phyloP scores from a whole-genome alignment of 176 grass and related monocot genomes.

The Saccharum officinarum region DNA sequence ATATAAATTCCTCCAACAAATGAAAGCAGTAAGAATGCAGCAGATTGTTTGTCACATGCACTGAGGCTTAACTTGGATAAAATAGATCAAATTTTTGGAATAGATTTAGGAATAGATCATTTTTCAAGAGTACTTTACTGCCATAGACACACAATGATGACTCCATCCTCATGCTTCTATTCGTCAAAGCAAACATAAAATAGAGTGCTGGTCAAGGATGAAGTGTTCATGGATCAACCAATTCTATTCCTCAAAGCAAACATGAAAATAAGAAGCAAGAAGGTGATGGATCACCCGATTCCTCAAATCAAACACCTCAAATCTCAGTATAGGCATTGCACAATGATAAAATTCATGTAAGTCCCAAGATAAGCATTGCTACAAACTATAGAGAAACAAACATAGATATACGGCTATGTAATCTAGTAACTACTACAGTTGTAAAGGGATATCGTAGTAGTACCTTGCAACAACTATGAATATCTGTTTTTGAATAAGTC shows the following conservation, averaged over 20 bases:
- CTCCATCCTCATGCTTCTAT: not conserved
- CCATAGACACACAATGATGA: not conserved
- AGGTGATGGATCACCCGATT: too few species aligned
- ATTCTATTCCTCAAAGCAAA: not conserved
- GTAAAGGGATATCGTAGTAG: conserved; percentile 3
- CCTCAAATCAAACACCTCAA: not conserved
- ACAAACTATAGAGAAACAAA: conserved; percentile 23
- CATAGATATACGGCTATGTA: conserved; percentile 7
- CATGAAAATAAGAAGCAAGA: too few species aligned
- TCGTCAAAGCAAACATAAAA: not conserved
- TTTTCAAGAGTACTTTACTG: not conserved
- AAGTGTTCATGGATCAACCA: not conserved
- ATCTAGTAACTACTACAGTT: conserved; percentile 9
- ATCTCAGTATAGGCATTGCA: not conserved
- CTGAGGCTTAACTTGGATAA: not conserved
- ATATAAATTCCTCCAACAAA: conserved; percentile 2
- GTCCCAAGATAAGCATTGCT: not conserved
- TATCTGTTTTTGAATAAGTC: conserved; percentile 69
- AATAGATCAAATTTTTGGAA: not conserved
- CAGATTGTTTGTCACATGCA: conserved; percentile 17
- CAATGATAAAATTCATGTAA: conserved; percentile 1
- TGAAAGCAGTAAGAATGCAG: not conserved
- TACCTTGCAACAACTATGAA: conserved; percentile 98
- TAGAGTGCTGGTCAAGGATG: not conserved
- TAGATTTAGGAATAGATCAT: not conserved